Percentiles rank a stretch among this genome's conserved stretches.
These are phyloP conservation scores for Suillus brevipes DNA, from an alignment of 768 basidiomycete species.

Conservation along the genomic window DNA sequence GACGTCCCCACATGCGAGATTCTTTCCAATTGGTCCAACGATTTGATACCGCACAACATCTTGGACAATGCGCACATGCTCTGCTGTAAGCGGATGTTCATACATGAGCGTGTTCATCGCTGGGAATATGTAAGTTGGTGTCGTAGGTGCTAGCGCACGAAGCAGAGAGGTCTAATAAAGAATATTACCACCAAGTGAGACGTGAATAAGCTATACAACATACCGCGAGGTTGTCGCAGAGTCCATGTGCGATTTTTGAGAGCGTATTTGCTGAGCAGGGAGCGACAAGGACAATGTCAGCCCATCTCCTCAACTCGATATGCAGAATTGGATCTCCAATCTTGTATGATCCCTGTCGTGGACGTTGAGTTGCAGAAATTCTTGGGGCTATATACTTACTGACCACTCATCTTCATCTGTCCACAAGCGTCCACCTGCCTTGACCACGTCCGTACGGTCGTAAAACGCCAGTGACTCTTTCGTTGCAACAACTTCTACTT, in stretches of 20 bases:
- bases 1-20: constrained; percentile 87
- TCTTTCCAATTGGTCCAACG: constrained; percentile 86
- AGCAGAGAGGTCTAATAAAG: constrained; percentile 68
- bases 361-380: background rate
- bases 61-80: constrained; percentile 73
- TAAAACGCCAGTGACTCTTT: constrained; percentile 79
- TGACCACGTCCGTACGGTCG: constrained; percentile 49
- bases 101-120: constrained; percentile 99
- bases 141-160: constrained; percentile 79
- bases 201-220: background rate
- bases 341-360: constrained; percentile 60
- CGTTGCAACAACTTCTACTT: constrained; percentile 83
- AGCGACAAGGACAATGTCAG: constrained; percentile 91
- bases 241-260: constrained; percentile 85
- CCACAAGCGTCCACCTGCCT: constrained; percentile 70
- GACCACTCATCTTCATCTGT: constrained; percentile 91
- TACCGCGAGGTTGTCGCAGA: constrained; percentile 90
- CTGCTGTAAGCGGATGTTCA: constrained; percentile 85
- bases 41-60: constrained; percentile 81
- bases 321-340: constrained; percentile 94
- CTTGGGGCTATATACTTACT: constrained; percentile 46
- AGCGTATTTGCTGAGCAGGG: constrained; percentile 98
- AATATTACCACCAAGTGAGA: background rate
- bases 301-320: constrained; percentile 93
- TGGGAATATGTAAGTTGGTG: constrained; percentile 89